A percentile compares a stretch with the other conserved stretches of the same genome.
Evolutionary conservation across 495 filamentous ascomycete genomes (phyloP).

Genomic region (Lichenothelia convexa): DNA sequence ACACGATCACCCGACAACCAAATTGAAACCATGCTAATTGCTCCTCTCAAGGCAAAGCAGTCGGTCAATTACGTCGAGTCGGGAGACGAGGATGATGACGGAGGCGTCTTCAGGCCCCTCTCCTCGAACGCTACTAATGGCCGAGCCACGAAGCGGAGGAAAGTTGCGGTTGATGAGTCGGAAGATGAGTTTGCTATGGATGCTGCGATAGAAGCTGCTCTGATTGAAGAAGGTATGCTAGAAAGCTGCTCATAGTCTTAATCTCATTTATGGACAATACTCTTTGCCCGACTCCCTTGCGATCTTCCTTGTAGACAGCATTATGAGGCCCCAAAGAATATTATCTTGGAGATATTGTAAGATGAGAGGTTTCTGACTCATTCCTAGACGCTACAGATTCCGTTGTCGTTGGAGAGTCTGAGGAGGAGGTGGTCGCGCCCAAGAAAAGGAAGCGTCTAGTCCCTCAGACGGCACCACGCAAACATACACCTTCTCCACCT

Average conservation of each 20-base stretch:
- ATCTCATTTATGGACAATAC: no score
- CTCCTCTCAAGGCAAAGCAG: slow-evolving; percentile 26
- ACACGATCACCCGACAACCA: neutral
- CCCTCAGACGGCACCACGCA: no score
- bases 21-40: neutral
- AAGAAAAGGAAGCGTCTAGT: slow-evolving; percentile 60
- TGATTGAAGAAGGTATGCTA: slow-evolving; percentile 37
- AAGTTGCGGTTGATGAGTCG: slow-evolving; percentile 30
- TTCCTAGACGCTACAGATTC: slow-evolving; percentile 34
- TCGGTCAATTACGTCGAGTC: slow-evolving; percentile 47
- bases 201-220: slow-evolving; percentile 30
- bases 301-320: no score
- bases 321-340: no score
- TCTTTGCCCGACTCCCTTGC: neutral
- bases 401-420: slow-evolving; percentile 59
- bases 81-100: slow-evolving; percentile 41
- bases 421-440: slow-evolving; percentile 47
- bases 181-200: slow-evolving; percentile 55
- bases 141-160: slow-evolving; percentile 17
- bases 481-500: no score
- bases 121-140: slow-evolving; percentile 17
- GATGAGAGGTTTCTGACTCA: neutral
- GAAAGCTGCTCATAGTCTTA: no score
- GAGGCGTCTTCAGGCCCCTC: slow-evolving; percentile 27
- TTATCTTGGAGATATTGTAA: no score